Evolutionary conservation across 495 filamentous ascomycete species (phyloP).

Genomic region (Penicillium verhagenii): DNA sequence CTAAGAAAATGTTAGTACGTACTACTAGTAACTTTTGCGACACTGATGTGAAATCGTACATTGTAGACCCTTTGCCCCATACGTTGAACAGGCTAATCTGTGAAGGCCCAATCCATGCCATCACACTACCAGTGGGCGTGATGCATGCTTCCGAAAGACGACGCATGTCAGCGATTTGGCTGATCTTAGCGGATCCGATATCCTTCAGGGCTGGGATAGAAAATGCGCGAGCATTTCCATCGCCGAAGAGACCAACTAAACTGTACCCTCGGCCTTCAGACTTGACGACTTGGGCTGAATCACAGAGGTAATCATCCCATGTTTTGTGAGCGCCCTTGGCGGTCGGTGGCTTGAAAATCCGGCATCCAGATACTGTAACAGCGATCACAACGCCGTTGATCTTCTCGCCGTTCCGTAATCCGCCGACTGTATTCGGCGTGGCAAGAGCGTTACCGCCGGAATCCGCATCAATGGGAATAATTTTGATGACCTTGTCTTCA

Average conservation of each 20-base stretch:
- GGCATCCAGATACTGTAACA: slow-evolving; percentile 70
- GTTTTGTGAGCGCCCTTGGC: slow-evolving; percentile 85
- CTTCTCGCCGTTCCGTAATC: slow-evolving; percentile 66
- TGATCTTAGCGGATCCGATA: slow-evolving; percentile 63
- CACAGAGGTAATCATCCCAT: slow-evolving; percentile 79
- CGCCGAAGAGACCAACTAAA: slow-evolving; percentile 78
- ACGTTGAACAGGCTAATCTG: slow-evolving; percentile 77
- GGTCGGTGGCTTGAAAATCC: slow-evolving; percentile 81
- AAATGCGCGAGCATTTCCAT: slow-evolving; percentile 74
- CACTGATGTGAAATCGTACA: slow-evolving; percentile 37
- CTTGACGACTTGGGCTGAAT: slow-evolving; percentile 71
- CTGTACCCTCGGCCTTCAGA: slow-evolving; percentile 71
- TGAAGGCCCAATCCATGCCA: slow-evolving; percentile 87
- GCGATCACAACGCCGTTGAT: slow-evolving; percentile 69
- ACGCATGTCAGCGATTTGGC: slow-evolving; percentile 66
- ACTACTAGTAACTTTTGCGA: not conserved
- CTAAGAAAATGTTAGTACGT: slow-evolving; percentile 37
- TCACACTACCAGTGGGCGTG: slow-evolving; percentile 71
- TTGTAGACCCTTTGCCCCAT: slow-evolving; percentile 67
- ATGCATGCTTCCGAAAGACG: slow-evolving; percentile 67
- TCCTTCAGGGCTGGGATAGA: slow-evolving; percentile 85
- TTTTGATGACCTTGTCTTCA: slow-evolving; percentile 70
- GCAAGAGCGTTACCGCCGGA: slow-evolving; percentile 73
- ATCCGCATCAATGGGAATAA: slow-evolving; percentile 76
- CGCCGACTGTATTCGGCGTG: slow-evolving; percentile 66